Evolutionary conservation across 306 rosid genomes (phyloP), one percentile per base, ranked within the genome.

Genomic region (Quercus robur): DNA sequence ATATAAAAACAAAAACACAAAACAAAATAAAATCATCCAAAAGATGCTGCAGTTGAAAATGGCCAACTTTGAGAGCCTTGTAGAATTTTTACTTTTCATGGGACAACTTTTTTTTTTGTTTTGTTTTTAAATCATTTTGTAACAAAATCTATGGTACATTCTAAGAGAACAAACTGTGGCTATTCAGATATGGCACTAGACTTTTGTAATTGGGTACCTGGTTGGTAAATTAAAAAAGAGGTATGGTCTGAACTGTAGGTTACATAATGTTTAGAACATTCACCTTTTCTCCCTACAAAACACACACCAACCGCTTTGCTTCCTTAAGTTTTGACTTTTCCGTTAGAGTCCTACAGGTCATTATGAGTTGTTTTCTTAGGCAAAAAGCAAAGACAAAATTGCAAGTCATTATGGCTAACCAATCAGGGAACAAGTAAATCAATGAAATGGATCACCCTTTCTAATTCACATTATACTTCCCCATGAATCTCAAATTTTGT

Each of bases 281-380:
- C 69, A 80, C 78, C 78, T 56, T 64, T 75, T 76, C 41, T 49
- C 76, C 84, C 78, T 77, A 46, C 68, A 77, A 76, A 84, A 56
- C 79, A 70, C 83, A 56, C 77, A 70, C 84, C 81, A 71, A 76
- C 76, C 78, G 14, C 77, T 79, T 82, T 87, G 76, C 83, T 77
- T 77, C 56, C 82, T 74, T 81, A 76, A 54, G 88, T 71, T 75
- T 86, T 85, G 85, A 84, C 87, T 70, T 90, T 85, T 55, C 69
- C 78, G 77, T 84, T 75, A 55, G 75, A 73, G 82, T 81, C 83
- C 76, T 68, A 14, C 84, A 71, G 70, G 77, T 82, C 67, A 88
- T 88, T 63, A 90, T 83, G 76, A 81, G 74, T 62, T 71, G 87
- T 80, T 86, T 84, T 59, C 88, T 79, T 85, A 67, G 86, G 83